Percentiles rank a stretch among this genome's conserved stretches.
phyloP scores from a whole-genome alignment of 345 rosid genomes.

The Syzygium oleosum region DNA sequence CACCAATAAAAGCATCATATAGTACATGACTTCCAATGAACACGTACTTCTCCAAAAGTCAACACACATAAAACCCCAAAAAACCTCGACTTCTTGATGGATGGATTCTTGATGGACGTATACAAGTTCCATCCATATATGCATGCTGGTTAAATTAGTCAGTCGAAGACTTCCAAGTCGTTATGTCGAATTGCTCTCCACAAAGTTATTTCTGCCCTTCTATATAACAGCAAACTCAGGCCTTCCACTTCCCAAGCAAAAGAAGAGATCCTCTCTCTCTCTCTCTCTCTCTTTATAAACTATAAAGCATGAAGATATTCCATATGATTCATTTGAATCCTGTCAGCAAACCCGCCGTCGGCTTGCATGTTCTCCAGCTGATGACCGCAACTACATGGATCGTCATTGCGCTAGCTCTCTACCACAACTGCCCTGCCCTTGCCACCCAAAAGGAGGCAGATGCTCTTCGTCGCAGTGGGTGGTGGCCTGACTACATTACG shows the following conservation, averaged over 20 bases:
- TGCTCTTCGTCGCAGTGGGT: background rate
- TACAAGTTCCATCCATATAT: background rate
- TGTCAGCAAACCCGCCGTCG: background rate
- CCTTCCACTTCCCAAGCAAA: background rate
- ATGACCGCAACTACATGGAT: too few species aligned
- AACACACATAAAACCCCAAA: background rate
- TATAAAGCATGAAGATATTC: background rate
- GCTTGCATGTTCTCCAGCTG: background rate
- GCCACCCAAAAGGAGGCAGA: rapidly evolving
- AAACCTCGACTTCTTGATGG: background rate
- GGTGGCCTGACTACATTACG: background rate
- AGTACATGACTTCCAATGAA: background rate
- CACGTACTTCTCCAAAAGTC: background rate
- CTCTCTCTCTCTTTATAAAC: background rate
- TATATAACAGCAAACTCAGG: background rate
- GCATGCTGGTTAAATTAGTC: background rate
- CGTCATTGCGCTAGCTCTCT: background rate
- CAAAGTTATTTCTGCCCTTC: background rate
- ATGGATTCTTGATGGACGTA: background rate
- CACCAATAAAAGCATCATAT: background rate
- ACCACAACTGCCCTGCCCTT: too few species aligned
- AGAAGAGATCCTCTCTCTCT: background rate
- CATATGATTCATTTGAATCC: background rate
- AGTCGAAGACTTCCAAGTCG: too few species aligned
- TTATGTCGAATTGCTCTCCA: too few species aligned